Conservation (phyloP, 1,139 yeast species). For the Lodderomyces beijingensis region DNA sequence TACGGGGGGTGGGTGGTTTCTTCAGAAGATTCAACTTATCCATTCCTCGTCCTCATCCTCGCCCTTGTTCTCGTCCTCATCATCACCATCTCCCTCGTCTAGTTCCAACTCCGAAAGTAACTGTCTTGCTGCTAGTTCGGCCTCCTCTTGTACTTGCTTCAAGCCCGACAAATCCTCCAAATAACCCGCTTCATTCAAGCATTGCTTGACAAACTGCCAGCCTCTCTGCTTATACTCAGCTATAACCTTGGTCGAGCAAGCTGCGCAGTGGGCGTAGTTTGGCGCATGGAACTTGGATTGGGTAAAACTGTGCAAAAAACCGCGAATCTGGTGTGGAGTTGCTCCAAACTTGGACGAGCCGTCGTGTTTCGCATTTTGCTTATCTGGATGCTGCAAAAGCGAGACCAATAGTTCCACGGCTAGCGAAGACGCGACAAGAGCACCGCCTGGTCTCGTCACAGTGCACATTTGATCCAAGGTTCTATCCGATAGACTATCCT, state of each 20-base stretch:
- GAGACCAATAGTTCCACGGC: slow-evolving; percentile 85
- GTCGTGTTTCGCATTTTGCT: slow-evolving; percentile 39
- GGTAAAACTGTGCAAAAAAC: slow-evolving; percentile 65
- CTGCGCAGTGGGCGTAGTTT: slow-evolving; percentile 75
- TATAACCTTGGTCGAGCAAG: slow-evolving; percentile 65
- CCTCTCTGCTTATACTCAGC: slow-evolving; percentile 47
- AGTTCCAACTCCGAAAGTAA: slow-evolving; percentile 35
- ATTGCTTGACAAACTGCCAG: slow-evolving; percentile 76
- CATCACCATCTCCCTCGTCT: slow-evolving; percentile 20
- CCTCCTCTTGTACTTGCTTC: slow-evolving; percentile 62
- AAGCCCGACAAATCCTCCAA: slow-evolving; percentile 79
- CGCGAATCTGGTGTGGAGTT: slow-evolving; percentile 86
- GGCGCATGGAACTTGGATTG: slow-evolving; percentile 66
- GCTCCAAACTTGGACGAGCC: slow-evolving; percentile 50
- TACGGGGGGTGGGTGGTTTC: too few relatives aligned
- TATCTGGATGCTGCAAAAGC: slow-evolving; percentile 60
- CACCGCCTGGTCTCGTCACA: slow-evolving; percentile 94
- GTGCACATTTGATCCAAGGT: slow-evolving; percentile 98
- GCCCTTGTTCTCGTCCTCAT: too few relatives aligned
- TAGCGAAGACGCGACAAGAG: slow-evolving; percentile 77
- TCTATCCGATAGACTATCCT: slow-evolving; percentile 77
- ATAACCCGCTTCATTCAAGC: slow-evolving; percentile 60
- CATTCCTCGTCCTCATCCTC: too few relatives aligned
- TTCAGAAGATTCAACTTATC: too few relatives aligned
- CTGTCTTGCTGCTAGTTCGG: slow-evolving; percentile 53